Base-by-base conservation (phyloP, 73 alveolate species). In the Tetrahymena borealis region DNA sequence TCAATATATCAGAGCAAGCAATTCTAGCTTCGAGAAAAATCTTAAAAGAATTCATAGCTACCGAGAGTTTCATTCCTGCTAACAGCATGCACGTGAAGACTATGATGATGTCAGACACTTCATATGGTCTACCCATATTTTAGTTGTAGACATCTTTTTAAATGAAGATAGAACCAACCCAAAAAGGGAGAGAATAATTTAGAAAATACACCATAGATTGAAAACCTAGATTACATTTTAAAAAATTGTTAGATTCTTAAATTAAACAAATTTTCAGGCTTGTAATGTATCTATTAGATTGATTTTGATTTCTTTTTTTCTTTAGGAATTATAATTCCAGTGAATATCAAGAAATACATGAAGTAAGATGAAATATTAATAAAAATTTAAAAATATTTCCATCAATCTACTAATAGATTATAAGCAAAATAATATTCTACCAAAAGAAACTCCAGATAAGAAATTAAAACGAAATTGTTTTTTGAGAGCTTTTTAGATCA, bases 361-460 rank as follows among this genome's bases (percentile, higher is more conserved):
- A n/a, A n/a, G n/a, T n/a, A n/a, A n/a, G n/a, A n/a, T n/a, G n/a
- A n/a, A 40, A 9, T 90, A 93, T 7, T 38, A 36, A 5, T 90
- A 90, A 20, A 94, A 39, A 24, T 93, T 90, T 16, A 95, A 94
- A 37, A 96, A 95, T 36, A 41, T 93, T 94, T 94, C 78, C 38
- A 93, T 93, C n/a, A n/a, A n/a, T n/a, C n/a, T n/a, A n/a, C 92
- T 90, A 38, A 94, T 32, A 94, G 15, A 11, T 78, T 91, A 32
- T 94, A 94, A 78, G n/a, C n/a, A n/a, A n/a, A n/a, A n/a, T n/a
- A 91, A 93, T 77, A 95, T 91, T 38, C 94, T 90, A 42, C 94
- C 94, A n/a, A 41, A 12, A 18, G 91, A 41, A 11, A 91, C 8
- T 11, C 95, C 95, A 32, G 91, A 60, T 12, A 91, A 78, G 40